These are phyloP conservation scores for Babesia caballi DNA, from an alignment of 169 alveolate species.

Conservation along the genomic window DNA sequence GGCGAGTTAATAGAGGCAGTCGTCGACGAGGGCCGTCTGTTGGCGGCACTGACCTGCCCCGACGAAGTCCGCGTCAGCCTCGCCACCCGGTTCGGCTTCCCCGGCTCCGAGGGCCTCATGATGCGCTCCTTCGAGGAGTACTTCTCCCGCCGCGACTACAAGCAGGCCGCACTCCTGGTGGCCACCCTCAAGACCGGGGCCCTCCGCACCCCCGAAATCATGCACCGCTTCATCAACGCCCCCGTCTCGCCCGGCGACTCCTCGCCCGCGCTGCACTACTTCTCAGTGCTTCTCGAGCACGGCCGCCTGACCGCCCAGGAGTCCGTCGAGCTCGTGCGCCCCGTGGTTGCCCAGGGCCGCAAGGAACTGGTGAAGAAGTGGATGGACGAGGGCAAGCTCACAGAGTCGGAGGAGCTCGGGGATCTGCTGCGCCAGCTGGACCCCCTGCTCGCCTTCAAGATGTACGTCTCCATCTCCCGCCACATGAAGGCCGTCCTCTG, in stretches of 20 bases:
- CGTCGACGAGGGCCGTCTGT: constrained; percentile 58
- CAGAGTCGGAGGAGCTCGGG: constrained; percentile 96
- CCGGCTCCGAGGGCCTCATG: constrained; percentile 91
- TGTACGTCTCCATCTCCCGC: constrained; percentile 77
- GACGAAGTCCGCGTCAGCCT: constrained; percentile 48
- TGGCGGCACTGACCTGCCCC: constrained; percentile 22
- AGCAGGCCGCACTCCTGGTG: constrained; percentile 94
- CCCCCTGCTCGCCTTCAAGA: constrained; percentile 88
- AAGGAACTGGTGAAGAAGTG: constrained; percentile 90
- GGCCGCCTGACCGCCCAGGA: constrained; percentile 94
- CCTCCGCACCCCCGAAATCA: constrained; percentile 92
- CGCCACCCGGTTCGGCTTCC: constrained; percentile 77
- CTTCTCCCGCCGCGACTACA: constrained; percentile 84
- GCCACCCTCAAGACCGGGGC: constrained; percentile 91
- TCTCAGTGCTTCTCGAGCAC: constrained; percentile 93
- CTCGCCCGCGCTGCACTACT: constrained; percentile 93
- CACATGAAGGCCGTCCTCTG: constrained; percentile 90
- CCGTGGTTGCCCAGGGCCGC: constrained; percentile 92
- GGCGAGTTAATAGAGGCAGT: constrained; percentile 41
- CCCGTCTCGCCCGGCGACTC: constrained; percentile 85
- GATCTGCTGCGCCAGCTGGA: constrained; percentile 90
- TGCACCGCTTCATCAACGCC: constrained; percentile 88
- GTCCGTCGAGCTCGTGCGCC: constrained; percentile 94
- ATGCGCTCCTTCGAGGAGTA: constrained; percentile 83
- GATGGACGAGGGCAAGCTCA: constrained; percentile 95